These are phyloP conservation scores for Bocquillonia castaneifolia DNA, from an alignment of 441 rosid species.

Conservation along the genomic window DNA sequence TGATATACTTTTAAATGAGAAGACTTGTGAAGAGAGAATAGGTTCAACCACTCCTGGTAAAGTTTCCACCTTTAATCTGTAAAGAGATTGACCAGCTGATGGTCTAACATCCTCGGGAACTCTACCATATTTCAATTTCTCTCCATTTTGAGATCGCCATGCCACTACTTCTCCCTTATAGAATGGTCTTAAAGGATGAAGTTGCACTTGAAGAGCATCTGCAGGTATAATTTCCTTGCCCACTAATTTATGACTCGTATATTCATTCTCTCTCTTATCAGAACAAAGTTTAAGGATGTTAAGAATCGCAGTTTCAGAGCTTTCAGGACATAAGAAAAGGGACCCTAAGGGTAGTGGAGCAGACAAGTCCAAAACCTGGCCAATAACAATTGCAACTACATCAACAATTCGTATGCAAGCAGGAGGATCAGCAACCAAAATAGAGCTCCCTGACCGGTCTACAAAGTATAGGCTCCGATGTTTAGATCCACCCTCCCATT, in stretches of 20 bases:
- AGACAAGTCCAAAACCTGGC: slow-evolving; percentile 78
- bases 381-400: slow-evolving; percentile 71
- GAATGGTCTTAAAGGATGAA: slow-evolving; percentile 92
- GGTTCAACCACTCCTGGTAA: slow-evolving; percentile 53
- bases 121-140: slow-evolving; percentile 87
- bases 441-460: slow-evolving; percentile 45
- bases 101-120: slow-evolving; percentile 96
- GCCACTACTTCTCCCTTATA: slow-evolving; percentile 94
- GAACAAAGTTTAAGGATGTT: slow-evolving; percentile 55
- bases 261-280: slow-evolving; percentile 46
- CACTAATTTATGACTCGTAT: slow-evolving; percentile 40
- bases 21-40: slow-evolving; percentile 90
- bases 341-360: slow-evolving; percentile 69
- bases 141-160: slow-evolving; percentile 77
- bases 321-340: slow-evolving; percentile 72
- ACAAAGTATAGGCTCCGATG: slow-evolving; percentile 70
- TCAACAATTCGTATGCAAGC: slow-evolving; percentile 64
- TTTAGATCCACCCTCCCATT: slow-evolving; percentile 57
- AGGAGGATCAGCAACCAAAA: slow-evolving; percentile 89
- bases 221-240: slow-evolving; percentile 80
- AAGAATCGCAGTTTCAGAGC: slow-evolving; percentile 63
- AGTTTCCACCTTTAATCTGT: slow-evolving; percentile 83
- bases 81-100: slow-evolving; percentile 86
- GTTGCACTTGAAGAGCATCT: slow-evolving; percentile 85
- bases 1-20: slow-evolving; percentile 78